phyloP scores from a whole-genome alignment of 2,329 filamentous ascomycete genomes.

The Rhynchosporium graminicola region DNA sequence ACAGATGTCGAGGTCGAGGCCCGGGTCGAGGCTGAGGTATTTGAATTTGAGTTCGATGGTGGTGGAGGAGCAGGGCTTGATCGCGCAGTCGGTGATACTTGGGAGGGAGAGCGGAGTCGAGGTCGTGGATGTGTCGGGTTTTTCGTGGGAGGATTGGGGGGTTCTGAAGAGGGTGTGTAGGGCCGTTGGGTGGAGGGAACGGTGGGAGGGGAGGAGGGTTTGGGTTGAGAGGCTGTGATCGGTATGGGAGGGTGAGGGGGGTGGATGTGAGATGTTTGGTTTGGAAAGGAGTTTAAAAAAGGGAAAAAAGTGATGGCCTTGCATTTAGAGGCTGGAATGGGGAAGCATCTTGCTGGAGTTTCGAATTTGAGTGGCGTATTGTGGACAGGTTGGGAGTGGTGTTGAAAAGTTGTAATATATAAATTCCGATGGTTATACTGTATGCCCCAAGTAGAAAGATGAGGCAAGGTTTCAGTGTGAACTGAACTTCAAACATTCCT shows the following conservation, averaged over 20 bases:
- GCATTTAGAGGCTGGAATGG: too few species aligned
- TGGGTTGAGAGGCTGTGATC: conserved; percentile 20
- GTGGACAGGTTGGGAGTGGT: too few species aligned
- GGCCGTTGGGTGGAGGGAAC: conserved; percentile 20
- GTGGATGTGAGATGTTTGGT: too few species aligned
- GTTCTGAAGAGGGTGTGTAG: conserved; percentile 1
- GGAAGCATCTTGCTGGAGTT: not conserved
- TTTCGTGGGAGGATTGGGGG: conserved; percentile 11
- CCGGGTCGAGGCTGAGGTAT: conserved; percentile 13
- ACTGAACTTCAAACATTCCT: too few species aligned
- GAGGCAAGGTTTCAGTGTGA: too few species aligned
- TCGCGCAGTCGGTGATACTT: conserved; percentile 25
- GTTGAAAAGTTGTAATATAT: too few species aligned
- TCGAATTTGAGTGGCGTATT: too few species aligned
- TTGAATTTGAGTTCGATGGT: conserved; percentile 24
- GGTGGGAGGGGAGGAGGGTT: conserved; percentile 11
- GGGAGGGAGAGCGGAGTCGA: conserved; percentile 24
- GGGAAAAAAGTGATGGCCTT: too few species aligned
- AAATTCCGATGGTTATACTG: too few species aligned
- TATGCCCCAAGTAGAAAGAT: too few species aligned
- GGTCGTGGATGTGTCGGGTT: conserved; percentile 20
- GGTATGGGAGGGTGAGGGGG: too few species aligned
- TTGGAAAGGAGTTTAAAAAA: too few species aligned
- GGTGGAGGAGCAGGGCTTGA: conserved; percentile 24
- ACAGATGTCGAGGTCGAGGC: not conserved